Evolutionary conservation across 164 flowering plant species (phyloP).

Genomic region (Amborella trichopoda): DNA sequence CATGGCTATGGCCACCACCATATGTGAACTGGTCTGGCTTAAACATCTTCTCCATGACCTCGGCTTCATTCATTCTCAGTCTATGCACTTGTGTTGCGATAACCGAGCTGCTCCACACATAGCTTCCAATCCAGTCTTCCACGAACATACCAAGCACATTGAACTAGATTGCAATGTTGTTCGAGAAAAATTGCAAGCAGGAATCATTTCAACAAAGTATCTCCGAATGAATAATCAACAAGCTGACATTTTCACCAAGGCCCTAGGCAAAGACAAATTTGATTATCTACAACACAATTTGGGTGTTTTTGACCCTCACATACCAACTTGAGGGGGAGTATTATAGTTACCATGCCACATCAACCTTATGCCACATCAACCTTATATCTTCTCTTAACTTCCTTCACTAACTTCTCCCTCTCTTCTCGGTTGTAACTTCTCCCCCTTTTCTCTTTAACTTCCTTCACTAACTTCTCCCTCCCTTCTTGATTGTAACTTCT

Average conservation of each 20-base stretch:
- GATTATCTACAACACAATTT: neutral
- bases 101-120: neutral
- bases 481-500: too few relatives aligned
- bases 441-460: too few relatives aligned
- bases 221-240: neutral
- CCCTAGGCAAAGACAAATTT: neutral
- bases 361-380: too few relatives aligned
- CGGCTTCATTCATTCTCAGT: neutral
- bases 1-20: neutral
- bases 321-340: neutral
- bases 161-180: neutral
- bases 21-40: neutral
- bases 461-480: too few relatives aligned
- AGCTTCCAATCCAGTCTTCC: neutral
- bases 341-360: too few relatives aligned
- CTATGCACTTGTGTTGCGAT: neutral
- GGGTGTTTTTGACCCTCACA: neutral
- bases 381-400: too few relatives aligned
- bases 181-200: neutral
- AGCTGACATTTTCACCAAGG: neutral
- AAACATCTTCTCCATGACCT: neutral
- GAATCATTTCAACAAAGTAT: neutral
- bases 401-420: too few relatives aligned
- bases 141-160: neutral
- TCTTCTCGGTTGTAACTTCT: too few relatives aligned